A percentile compares a stretch with the other conserved stretches of the same genome.
Conservation (phyloP, 1,139 yeast genomes). For the Candida buenavistaensis region DNA sequence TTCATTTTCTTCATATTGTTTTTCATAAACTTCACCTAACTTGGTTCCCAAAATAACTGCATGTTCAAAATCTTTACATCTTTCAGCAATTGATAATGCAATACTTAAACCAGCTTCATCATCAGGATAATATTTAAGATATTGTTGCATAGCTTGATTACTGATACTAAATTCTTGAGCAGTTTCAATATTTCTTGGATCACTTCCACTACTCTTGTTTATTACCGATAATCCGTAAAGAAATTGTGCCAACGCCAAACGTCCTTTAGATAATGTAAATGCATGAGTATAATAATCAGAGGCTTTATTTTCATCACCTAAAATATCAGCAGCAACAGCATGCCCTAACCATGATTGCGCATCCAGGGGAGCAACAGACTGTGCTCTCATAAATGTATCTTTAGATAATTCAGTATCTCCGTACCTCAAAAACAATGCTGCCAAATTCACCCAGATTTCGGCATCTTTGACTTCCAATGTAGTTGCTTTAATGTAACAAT, state of each 20-base stretch:
- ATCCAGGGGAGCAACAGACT: constrained; percentile 77
- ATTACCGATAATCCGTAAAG: constrained; percentile 67
- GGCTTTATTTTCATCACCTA: constrained; percentile 57
- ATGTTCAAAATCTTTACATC: constrained; percentile 59
- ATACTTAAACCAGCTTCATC: constrained; percentile 64
- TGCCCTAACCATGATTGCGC: constrained; percentile 86
- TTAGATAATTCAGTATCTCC: constrained; percentile 74
- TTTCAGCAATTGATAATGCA: constrained; percentile 63
- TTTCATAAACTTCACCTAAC: constrained; percentile 54
- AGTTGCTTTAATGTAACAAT: constrained; percentile 83
- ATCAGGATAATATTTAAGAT: constrained; percentile 64
- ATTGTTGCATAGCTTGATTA: constrained; percentile 70
- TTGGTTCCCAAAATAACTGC: constrained; percentile 52
- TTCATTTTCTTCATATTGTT: constrained; percentile 58
- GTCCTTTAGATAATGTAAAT: constrained; percentile 71
- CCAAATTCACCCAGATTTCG: constrained; percentile 78
- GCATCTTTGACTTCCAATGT: constrained; percentile 70
- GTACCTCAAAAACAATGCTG: constrained; percentile 67
- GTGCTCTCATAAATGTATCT: constrained; percentile 72
- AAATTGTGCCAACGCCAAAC: constrained; percentile 67
- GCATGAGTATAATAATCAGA: constrained; percentile 72
- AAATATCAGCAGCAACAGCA: constrained; percentile 64
- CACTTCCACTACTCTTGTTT: constrained; percentile 40
- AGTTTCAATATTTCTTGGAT: constrained; percentile 54
- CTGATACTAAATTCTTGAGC: constrained; percentile 70